phyloP scores from a whole-genome alignment of 768 basidiomycete genomes.

The Cubamyces sp. region DNA sequence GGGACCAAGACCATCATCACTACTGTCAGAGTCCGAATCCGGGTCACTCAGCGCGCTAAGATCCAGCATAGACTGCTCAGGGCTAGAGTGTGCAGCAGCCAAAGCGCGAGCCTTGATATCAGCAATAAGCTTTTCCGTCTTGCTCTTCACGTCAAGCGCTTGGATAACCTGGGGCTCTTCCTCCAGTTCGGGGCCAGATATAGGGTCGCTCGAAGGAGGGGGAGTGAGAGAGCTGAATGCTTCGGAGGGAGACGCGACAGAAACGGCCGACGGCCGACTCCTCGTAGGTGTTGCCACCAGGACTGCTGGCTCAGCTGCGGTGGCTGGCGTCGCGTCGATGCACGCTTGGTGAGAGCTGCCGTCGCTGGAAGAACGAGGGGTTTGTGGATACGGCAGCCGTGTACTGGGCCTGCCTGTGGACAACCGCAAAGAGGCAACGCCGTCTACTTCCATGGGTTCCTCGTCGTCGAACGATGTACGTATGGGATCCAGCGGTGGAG shows the following conservation, averaged over 20 bases:
- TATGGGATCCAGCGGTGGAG: conserved; percentile 1
- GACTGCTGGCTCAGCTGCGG: background rate
- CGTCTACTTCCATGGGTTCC: conserved; percentile 18
- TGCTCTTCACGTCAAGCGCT: conserved; percentile 40
- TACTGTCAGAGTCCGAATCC: conserved; percentile 32
- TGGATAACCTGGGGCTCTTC: conserved; percentile 36
- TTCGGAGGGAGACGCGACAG: background rate
- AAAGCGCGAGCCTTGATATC: conserved; percentile 62
- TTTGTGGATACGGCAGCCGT: conserved; percentile 12
- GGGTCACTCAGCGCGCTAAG: conserved; percentile 49
- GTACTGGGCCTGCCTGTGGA: too few relatives aligned
- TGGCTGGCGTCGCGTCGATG: background rate
- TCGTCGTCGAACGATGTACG: conserved; percentile 3
- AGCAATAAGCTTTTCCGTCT: conserved; percentile 62
- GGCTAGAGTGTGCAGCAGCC: conserved; percentile 49
- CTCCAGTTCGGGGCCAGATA: conserved; percentile 25
- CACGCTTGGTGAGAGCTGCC: conserved; percentile 18
- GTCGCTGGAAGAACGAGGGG: conserved; percentile 33
- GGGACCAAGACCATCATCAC: conserved; percentile 47
- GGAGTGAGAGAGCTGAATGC: conserved; percentile 33
- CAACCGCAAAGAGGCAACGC: too few relatives aligned
- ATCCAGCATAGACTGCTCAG: conserved; percentile 39
- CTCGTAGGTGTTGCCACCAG: background rate
- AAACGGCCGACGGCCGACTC: background rate
- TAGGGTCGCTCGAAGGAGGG: conserved; percentile 27